Conservation (phyloP, 371 early-diverging fungal genomes). For the Entomophthora muscae region DNA sequence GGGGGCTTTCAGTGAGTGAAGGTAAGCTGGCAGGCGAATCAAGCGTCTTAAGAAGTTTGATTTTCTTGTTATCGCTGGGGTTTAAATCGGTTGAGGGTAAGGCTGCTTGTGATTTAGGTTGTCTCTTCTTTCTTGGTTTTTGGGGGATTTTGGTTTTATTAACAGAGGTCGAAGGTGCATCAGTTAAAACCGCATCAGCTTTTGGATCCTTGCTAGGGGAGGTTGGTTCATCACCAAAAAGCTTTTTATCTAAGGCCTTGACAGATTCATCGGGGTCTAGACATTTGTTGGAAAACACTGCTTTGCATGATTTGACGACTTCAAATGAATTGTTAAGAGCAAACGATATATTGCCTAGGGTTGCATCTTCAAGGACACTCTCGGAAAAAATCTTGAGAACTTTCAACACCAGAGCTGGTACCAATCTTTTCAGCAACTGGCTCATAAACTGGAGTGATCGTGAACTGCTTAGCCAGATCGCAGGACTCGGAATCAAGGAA, state of each 20-base stretch:
- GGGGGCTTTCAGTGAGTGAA: neutral
- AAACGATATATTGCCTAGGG: neutral
- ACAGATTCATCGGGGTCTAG: neutral
- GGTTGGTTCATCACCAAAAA: neutral
- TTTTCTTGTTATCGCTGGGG: no score
- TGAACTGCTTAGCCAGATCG: neutral
- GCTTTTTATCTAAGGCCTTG: neutral
- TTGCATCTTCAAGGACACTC: neutral
- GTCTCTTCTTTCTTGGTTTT: no score
- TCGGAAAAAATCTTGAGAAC: neutral
- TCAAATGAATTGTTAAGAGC: neutral
- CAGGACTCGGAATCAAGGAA: constrained; percentile 1
- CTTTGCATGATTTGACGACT: neutral
- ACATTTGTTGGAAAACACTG: neutral
- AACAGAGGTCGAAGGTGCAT: neutral
- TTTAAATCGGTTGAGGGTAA: no score
- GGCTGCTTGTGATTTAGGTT: no score
- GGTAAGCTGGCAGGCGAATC: no score
- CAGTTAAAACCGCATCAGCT: neutral
- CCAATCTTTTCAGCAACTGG: no score
- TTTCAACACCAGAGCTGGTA: no score
- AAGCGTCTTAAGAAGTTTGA: no score
- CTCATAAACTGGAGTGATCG: no score
- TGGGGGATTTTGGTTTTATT: neutral
- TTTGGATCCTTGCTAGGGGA: no score